Conservation (phyloP, 2,329 filamentous ascomycete genomes). For the Colletotrichum sp. region DNA sequence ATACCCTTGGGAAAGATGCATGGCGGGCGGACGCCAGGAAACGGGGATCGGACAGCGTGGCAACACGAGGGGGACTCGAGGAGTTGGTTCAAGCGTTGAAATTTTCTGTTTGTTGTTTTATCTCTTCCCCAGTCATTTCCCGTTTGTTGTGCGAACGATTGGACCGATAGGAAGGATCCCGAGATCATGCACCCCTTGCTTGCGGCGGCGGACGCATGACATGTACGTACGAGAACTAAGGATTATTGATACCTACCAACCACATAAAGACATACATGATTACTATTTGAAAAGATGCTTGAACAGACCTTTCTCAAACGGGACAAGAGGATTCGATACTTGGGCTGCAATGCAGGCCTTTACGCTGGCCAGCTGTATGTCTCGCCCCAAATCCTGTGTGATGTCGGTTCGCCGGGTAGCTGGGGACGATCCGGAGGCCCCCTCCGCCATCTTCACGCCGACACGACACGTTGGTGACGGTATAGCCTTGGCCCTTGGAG, state of each 20-base stretch:
- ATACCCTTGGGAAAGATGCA: not conserved
- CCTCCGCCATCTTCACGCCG: not conserved
- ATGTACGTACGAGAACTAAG: slow-evolving; percentile 9
- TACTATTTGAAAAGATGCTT: not conserved
- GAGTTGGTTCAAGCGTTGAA: slow-evolving; percentile 10
- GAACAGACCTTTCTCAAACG: not conserved
- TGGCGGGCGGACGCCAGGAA: not conserved
- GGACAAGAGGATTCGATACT: not conserved
- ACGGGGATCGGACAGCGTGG: not conserved
- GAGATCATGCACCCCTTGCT: slow-evolving; percentile 19
- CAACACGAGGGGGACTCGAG: not conserved
- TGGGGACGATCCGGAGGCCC: not conserved
- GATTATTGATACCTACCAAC: slow-evolving; percentile 12
- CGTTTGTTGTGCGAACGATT: not conserved
- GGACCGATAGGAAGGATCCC: slow-evolving; percentile 16
- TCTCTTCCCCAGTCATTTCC: not conserved
- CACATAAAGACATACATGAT: not conserved
- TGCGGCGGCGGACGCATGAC: not conserved
- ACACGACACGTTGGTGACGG: not conserved
- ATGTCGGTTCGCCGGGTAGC: not conserved
- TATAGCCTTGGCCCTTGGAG: not conserved
- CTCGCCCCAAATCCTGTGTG: not conserved
- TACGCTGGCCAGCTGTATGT: not conserved
- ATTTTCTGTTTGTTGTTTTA: not conserved
- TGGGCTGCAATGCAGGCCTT: not conserved